phyloP scores from a whole-genome alignment of 2,329 filamentous ascomycete species.

The Trichophyton schoenleinii region DNA sequence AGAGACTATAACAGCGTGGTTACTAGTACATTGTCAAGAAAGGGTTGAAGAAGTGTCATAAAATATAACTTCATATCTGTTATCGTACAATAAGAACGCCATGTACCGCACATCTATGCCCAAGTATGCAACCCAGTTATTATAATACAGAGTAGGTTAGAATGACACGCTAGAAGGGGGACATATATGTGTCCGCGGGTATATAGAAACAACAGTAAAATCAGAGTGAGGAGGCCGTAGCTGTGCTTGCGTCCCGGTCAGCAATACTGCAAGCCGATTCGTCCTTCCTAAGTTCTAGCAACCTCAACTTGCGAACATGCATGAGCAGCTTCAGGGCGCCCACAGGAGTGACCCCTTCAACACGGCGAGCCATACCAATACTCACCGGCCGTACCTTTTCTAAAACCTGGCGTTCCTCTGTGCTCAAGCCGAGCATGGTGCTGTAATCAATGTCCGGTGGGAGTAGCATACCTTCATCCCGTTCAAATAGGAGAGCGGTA shows the following conservation, averaged over 20 bases:
- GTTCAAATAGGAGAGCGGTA: conserved; percentile 53
- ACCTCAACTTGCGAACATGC: conserved; percentile 24
- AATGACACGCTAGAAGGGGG: not conserved
- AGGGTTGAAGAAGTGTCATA: not conserved
- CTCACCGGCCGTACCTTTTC: conserved; percentile 63
- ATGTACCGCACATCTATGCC: not conserved
- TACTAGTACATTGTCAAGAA: not conserved
- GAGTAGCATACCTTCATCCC: conserved; percentile 63
- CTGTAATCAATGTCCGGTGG: conserved; percentile 68
- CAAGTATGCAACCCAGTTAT: not conserved
- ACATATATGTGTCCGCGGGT: not conserved
- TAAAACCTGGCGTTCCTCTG: conserved; percentile 64
- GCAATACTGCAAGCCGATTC: not conserved
- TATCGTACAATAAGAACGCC: not conserved
- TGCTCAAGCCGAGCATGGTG: conserved; percentile 58
- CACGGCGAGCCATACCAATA: conserved; percentile 72
- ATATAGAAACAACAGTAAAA: not conserved
- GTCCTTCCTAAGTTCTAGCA: not conserved
- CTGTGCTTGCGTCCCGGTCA: not conserved
- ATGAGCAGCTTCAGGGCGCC: conserved; percentile 34
- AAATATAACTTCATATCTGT: not conserved
- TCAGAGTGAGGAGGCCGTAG: not conserved
- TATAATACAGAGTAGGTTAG: not conserved
- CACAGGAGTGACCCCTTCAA: conserved; percentile 57
- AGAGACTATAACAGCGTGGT: not conserved